Base-by-base conservation (phyloP, 2,329 filamentous ascomycete genomes). In the Tetracladium maxilliforme region DNA sequence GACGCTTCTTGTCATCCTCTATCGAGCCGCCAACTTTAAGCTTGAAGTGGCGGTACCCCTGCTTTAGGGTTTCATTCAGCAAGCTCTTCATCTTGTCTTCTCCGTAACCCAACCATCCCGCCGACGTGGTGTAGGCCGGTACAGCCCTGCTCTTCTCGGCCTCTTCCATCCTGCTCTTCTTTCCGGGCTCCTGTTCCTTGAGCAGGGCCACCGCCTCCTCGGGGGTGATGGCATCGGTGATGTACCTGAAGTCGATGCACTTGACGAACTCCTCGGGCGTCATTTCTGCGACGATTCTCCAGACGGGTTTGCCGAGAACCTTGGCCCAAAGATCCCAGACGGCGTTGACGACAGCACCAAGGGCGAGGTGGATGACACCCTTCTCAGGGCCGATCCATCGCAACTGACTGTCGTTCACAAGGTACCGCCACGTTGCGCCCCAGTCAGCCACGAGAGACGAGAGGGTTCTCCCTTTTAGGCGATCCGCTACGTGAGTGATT, bases 271-370 rank as follows among this genome's bases (percentile, higher is more conserved):
- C 74, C 52, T 87, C 76, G 2, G 83, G 81, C 4, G 64, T 74
- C 79, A 92, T 90, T 37, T 92, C 83, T 7, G 77, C 76, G 15
- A 92, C 75, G 35, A 92, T 74, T 30, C 71, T 66, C 84, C 83
- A 92, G 14, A 92, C 80, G 6, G 83, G 84, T 61, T 92, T 92
- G 35, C 65, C 62, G 17, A 87, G 68, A 3, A 64, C 64, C 57
- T 90, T 92, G 27, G 80, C 82, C 82, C 83, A 92, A 11, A 92
- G 67, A 47, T 92, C 83, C 83, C 83, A 92, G 39, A 92, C 61
- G 12, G 82, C 83, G 48, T 92, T 92, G 42, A 90, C 78, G 9
- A 92, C 76, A 22, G 82, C 77, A 14, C 80, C 82, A 8, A 92
- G 70, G 2, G 83, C 83, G 7, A 92, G 77, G 52, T 92, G 83